phyloP scores from a whole-genome alignment of 768 basidiomycete species.

The Galerina marginata region DNA sequence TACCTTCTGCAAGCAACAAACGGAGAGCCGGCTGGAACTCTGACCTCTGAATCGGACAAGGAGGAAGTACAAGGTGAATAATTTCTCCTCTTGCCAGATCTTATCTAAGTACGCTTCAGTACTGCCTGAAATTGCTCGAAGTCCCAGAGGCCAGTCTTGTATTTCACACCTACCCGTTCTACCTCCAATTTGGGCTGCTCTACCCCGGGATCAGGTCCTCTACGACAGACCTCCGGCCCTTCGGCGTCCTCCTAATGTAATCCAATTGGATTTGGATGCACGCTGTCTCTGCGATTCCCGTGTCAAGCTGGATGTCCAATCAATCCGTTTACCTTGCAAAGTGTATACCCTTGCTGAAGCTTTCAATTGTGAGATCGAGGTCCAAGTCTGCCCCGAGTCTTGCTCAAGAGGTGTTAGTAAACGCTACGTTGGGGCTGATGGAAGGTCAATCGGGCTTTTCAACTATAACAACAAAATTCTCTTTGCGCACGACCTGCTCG shows the following conservation, averaged over 20 bases:
- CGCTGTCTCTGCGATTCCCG: background rate
- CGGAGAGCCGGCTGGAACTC: too few species aligned
- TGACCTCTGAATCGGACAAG: too few species aligned
- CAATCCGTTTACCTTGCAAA: background rate
- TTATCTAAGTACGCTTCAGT: too few species aligned
- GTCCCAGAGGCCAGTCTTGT: too few species aligned
- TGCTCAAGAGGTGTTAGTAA: slow-evolving; percentile 2
- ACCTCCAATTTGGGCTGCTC: too few species aligned
- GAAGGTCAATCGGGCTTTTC: slow-evolving; percentile 28
- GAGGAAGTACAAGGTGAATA: too few species aligned
- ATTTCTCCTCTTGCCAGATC: too few species aligned
- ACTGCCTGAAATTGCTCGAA: too few species aligned
- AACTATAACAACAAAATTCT: slow-evolving; percentile 36
- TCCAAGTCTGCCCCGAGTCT: slow-evolving; percentile 2
- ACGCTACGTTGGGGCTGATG: slow-evolving; percentile 33
- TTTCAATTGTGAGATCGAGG: slow-evolving; percentile 6
- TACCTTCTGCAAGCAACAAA: background rate
- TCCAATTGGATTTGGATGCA: background rate
- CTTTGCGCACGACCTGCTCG: slow-evolving; percentile 34
- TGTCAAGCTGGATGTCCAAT: background rate
- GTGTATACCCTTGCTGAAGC: slow-evolving; percentile 5
- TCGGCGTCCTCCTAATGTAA: too few species aligned
- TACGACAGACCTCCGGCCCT: too few species aligned
- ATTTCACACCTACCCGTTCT: too few species aligned
- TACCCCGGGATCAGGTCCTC: too few species aligned